A percentile compares a stretch with the other conserved stretches of the same genome.
These are phyloP conservation scores for Daldinia caldariorum DNA, from an alignment of 495 filamentous ascomycete species.

Conservation along the genomic window DNA sequence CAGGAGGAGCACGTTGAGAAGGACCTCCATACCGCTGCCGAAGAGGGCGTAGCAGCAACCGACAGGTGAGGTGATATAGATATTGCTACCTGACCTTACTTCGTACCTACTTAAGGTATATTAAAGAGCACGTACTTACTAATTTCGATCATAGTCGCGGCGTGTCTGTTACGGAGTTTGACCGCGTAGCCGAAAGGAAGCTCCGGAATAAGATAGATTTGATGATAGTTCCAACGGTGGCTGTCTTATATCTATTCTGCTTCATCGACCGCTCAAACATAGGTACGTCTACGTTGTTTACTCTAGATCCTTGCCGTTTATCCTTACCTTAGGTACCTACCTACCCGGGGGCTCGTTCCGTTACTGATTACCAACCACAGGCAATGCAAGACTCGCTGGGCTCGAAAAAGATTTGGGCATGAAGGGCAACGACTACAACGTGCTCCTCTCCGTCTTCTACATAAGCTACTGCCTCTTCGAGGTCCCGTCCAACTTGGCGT, in stretches of 20 bases:
- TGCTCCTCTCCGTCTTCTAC: slow-evolving; percentile 70
- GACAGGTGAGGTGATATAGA: slow-evolving; percentile 60
- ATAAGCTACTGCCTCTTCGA: slow-evolving; percentile 77
- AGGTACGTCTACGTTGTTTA: slow-evolving; percentile 52
- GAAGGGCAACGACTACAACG: slow-evolving; percentile 74
- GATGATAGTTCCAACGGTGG: slow-evolving; percentile 63
- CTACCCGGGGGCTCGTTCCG: slow-evolving; percentile 7
- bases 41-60: slow-evolving; percentile 66
- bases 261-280: slow-evolving; percentile 74
- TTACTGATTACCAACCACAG: slow-evolving; percentile 43
- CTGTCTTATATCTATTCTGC: slow-evolving; percentile 68
- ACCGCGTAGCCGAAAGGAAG: slow-evolving; percentile 66
- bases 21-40: slow-evolving; percentile 60
- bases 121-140: slow-evolving; percentile 6
- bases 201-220: slow-evolving; percentile 64
- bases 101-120: too few relatives aligned
- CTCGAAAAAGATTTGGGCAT: slow-evolving; percentile 69
- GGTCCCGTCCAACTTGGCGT: slow-evolving; percentile 70
- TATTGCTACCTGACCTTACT: too few relatives aligned
- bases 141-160: slow-evolving; percentile 56
- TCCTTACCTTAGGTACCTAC: too few relatives aligned
- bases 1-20: slow-evolving; percentile 30
- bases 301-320: too few relatives aligned
- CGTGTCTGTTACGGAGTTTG: slow-evolving; percentile 65
- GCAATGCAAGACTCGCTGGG: slow-evolving; percentile 66